Conservation (phyloP, 805 yeast genomes). For the Ogataea philodendri region DNA sequence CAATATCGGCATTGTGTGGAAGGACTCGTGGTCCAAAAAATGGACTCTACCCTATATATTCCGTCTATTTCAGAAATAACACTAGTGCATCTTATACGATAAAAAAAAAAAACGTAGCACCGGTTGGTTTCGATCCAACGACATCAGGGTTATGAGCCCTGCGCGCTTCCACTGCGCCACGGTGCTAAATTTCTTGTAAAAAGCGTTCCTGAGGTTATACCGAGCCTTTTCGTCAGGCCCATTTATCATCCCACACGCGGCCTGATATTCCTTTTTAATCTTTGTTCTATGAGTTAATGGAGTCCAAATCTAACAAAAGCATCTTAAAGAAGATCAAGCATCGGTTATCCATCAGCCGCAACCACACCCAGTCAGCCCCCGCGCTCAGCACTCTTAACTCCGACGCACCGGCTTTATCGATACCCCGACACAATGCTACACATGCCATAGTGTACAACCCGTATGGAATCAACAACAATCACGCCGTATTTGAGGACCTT, state of each 20-base stretch:
- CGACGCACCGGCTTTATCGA: neutral
- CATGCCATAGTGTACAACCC: slow-evolving; percentile 46
- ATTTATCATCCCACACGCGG: slow-evolving; percentile 3
- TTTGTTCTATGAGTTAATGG: slow-evolving; percentile 1
- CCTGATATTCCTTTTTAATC: neutral
- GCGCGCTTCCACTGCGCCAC: slow-evolving; percentile 99
- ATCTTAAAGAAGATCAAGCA: slow-evolving; percentile 5
- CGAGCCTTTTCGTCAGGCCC: too few relatives aligned
- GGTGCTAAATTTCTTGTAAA: slow-evolving; percentile 54
- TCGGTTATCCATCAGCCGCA: slow-evolving; percentile 1
- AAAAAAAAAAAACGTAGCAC: slow-evolving; percentile 58
- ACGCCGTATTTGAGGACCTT: too few relatives aligned
- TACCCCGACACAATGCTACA: neutral
- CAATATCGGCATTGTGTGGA: slow-evolving; percentile 29
- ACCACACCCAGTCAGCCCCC: slow-evolving; percentile 7
- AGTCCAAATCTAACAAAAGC: neutral
- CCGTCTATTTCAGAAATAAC: too few relatives aligned
- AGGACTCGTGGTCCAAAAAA: slow-evolving; percentile 16
- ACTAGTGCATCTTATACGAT: too few relatives aligned
- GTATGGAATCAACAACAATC: slow-evolving; percentile 48
- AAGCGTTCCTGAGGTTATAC: too few relatives aligned
- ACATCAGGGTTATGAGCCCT: slow-evolving; percentile 99
- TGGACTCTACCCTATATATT: neutral
- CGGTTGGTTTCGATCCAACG: slow-evolving; percentile 96
- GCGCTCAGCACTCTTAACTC: slow-evolving; percentile 2